Evolutionary conservation across 345 rosid species (phyloP).

Genomic region (Aquilaria sinensis): DNA sequence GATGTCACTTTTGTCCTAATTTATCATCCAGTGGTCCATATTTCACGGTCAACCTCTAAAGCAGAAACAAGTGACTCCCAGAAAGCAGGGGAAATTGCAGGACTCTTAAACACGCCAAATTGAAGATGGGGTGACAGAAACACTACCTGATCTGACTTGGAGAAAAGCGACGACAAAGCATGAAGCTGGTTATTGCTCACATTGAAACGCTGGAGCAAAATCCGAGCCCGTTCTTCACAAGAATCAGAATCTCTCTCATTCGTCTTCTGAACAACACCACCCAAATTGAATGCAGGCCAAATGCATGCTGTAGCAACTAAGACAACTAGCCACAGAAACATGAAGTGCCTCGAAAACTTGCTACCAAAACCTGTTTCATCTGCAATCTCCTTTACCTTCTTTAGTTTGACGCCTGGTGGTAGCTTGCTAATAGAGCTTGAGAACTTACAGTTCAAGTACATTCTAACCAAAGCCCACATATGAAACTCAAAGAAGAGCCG

Average conservation of each 20-base stretch:
- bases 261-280: constrained; percentile 14
- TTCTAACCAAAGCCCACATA: constrained; percentile 30
- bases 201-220: constrained; percentile 47
- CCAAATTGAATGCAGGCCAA: constrained; percentile 29
- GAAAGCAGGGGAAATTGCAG: constrained; percentile 5
- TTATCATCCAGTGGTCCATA: neutral
- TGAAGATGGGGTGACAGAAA: constrained; percentile 2
- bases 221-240: constrained; percentile 39
- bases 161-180: constrained; percentile 52
- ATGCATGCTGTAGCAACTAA: constrained; percentile 28
- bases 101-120: constrained; percentile 12
- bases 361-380: constrained; percentile 23
- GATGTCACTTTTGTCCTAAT: constrained; percentile 4
- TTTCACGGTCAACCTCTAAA: constrained; percentile 6
- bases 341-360: constrained; percentile 39
- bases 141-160: constrained; percentile 61
- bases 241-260: constrained; percentile 16
- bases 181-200: constrained; percentile 58
- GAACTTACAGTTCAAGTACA: constrained; percentile 49
- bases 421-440: constrained; percentile 34
- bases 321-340: constrained; percentile 34
- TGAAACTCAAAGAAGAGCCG: constrained; percentile 24
- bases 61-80: constrained; percentile 5
- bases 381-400: constrained; percentile 36
- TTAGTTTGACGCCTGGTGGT: constrained; percentile 30